Conservation (phyloP, 1,284 basidiomycete species). For the Polyporus tsugae region DNA sequence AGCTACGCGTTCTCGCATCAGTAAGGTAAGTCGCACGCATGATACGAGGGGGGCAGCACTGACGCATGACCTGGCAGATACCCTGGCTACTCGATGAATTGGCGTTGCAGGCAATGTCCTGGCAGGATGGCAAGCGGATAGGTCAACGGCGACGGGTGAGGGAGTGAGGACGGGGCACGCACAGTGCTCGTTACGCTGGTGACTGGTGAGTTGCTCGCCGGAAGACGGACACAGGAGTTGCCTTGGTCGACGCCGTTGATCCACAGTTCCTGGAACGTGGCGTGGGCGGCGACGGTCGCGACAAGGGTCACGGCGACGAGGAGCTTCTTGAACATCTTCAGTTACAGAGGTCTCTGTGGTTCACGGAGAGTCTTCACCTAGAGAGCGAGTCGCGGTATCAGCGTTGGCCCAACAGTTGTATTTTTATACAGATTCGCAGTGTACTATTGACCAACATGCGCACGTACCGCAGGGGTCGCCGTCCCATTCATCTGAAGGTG, state of each 20-base stretch:
- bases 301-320: constrained; percentile 46
- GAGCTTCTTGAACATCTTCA: constrained; percentile 40
- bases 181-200: constrained; percentile 49
- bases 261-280: constrained; percentile 64
- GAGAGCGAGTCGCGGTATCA: not conserved
- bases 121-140: not conserved
- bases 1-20: constrained; percentile 38
- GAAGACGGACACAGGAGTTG: constrained; percentile 53
- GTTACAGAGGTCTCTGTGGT: not conserved
- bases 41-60: constrained; percentile 24
- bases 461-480: not conserved
- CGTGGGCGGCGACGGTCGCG: constrained; percentile 53
- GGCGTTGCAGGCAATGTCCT: constrained; percentile 60
- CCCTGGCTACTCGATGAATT: constrained; percentile 44
- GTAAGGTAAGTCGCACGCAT: not conserved
- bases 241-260: constrained; percentile 60
- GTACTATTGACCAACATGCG: too few species aligned
- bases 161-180: constrained; percentile 24
- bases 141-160: too few species aligned
- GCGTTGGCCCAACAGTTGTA: not conserved
- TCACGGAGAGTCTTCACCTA: not conserved
- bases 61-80: constrained; percentile 53
- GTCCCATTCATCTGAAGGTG: not conserved
- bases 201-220: constrained; percentile 56
- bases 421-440: not conserved